These are phyloP conservation scores for Mallotus nudiflorus DNA, from an alignment of 345 rosid genomes.

Conservation along the genomic window DNA sequence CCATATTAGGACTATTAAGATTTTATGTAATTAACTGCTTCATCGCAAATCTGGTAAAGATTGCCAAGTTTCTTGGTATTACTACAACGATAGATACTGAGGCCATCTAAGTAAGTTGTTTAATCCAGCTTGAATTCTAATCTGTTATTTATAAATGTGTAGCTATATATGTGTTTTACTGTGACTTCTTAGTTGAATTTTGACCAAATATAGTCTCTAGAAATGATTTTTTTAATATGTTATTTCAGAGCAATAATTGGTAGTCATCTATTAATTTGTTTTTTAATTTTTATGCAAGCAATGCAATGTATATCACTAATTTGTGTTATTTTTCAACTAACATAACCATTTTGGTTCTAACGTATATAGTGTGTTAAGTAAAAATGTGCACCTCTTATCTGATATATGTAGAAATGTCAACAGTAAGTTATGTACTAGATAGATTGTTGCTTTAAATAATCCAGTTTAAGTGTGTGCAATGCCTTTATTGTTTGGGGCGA, in stretches of 20 bases:
- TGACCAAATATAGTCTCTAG: neutral
- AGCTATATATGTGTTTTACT: constrained; percentile 4
- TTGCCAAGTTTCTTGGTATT: constrained; percentile 92
- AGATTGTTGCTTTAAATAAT: neutral
- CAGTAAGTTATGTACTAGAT: neutral
- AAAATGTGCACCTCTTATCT: neutral
- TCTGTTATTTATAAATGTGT: neutral
- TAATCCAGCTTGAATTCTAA: neutral
- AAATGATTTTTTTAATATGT: neutral
- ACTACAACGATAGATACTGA: constrained; percentile 78
- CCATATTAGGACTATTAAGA: neutral
- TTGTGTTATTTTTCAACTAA: neutral
- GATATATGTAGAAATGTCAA: neutral
- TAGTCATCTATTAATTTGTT: neutral
- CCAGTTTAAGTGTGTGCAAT: constrained; percentile 9
- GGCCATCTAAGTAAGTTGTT: constrained; percentile 67
- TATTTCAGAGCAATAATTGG: neutral
- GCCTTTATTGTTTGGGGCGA: constrained; percentile 51
- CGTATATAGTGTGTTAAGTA: neutral
- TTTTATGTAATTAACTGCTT: neutral
- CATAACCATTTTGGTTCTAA: neutral
- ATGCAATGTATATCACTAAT: neutral
- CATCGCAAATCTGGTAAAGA: constrained; percentile 80
- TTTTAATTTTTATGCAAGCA: neutral
- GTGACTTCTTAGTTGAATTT: neutral